Percentiles rank a stretch among this genome's conserved stretches.
Conservation (phyloP, 1,284 basidiomycete species). For the Cutaneotrichosporon dermatis region DNA sequence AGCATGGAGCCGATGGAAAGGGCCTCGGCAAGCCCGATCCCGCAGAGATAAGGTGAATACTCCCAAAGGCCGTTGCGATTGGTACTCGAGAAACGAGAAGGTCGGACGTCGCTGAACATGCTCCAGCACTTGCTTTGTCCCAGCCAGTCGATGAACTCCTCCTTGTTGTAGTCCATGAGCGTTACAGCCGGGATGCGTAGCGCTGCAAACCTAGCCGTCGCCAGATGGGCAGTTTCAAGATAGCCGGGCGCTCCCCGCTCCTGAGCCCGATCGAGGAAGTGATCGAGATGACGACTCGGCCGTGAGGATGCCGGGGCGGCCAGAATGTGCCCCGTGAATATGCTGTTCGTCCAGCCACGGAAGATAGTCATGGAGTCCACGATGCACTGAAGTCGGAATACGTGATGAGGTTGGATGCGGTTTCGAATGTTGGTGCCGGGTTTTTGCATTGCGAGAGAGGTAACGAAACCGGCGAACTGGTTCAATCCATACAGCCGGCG, state of each 20-base stretch:
- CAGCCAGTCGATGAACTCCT: neutral
- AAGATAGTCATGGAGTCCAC: neutral
- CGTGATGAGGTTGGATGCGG: slow-evolving; percentile 1
- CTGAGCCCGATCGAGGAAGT: neutral
- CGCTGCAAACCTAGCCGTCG: no score
- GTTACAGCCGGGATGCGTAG: no score
- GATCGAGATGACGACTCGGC: neutral
- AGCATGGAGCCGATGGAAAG: no score
- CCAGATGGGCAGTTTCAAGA: no score
- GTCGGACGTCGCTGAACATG: no score
- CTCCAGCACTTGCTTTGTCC: no score
- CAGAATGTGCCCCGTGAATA: neutral
- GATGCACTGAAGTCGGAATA: slow-evolving; percentile 1
- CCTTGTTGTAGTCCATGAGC: neutral
- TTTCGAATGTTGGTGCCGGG: neutral
- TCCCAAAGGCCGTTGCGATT: neutral
- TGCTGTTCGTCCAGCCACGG: neutral
- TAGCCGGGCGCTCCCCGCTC: no score
- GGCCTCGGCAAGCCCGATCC: no score
- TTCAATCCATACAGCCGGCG: slow-evolving; percentile 4
- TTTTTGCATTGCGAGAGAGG: neutral
- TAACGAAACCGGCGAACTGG: slow-evolving; percentile 4
- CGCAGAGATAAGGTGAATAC: slow-evolving; percentile 3
- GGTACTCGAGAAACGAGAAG: neutral
- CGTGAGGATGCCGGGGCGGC: no score